Percentiles rank a stretch among this genome's conserved stretches.
Conservation (phyloP, 202 grass and related monocot genomes). For the Dendrocalamus latiflorus region DNA sequence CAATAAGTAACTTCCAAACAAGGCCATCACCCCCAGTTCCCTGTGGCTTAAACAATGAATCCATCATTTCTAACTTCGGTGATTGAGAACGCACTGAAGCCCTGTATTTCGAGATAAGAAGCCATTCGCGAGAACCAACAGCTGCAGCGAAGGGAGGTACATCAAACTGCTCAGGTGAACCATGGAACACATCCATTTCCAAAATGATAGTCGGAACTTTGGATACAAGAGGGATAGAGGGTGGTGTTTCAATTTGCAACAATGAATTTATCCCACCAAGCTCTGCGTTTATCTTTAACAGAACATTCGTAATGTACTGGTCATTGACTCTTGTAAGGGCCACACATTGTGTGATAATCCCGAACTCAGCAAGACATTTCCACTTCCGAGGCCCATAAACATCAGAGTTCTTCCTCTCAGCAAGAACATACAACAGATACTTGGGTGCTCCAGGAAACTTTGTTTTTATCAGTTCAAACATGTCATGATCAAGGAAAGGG, state of each 20-base stretch:
- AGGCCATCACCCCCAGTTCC: constrained; percentile 56
- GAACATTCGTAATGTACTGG: no score
- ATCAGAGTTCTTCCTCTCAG: no score
- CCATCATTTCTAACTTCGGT: constrained; percentile 76
- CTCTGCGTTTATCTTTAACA: constrained; percentile 97
- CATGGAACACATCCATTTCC: constrained; percentile 87
- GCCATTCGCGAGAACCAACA: constrained; percentile 86
- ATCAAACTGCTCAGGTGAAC: constrained; percentile 74
- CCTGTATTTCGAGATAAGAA: constrained; percentile 80
- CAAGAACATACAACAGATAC: no score
- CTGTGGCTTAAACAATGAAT: no score
- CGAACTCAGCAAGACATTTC: no score
- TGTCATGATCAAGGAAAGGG: no score
- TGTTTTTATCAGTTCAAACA: no score
- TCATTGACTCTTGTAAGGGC: no score
- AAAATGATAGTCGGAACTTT: constrained; percentile 69
- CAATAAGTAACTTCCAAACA: constrained; percentile 54
- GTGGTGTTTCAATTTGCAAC: constrained; percentile 49
- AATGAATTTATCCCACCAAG: constrained; percentile 81
- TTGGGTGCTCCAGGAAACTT: no score
- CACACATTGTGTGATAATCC: no score
- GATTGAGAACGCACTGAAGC: constrained; percentile 82
- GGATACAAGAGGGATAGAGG: constrained; percentile 61
- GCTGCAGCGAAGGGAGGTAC: constrained; percentile 87
- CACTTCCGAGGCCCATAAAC: no score